A percentile compares a stretch with the other conserved stretches of the same genome.
Conservation (phyloP, 371 early-diverging fungal species). For the Circinella minor region DNA sequence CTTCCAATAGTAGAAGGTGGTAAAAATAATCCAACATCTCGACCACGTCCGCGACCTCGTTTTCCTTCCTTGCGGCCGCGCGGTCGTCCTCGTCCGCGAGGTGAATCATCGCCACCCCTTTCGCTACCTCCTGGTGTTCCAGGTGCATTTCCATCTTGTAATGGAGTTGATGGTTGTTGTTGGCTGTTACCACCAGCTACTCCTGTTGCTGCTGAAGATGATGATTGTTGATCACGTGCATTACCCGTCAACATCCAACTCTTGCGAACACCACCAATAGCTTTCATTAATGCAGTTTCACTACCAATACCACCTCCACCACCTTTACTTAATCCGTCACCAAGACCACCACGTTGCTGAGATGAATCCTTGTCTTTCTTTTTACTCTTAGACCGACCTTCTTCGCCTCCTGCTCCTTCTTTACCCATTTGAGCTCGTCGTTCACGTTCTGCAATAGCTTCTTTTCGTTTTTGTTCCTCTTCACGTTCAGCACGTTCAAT, state of each 20-base stretch:
- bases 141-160: slow-evolving; percentile 9
- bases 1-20: slow-evolving; percentile 46
- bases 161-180: neutral
- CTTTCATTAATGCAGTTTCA: slow-evolving; percentile 75
- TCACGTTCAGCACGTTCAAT: slow-evolving; percentile 77
- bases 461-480: slow-evolving; percentile 66
- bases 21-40: slow-evolving; percentile 32
- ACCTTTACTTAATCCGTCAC: slow-evolving; percentile 72
- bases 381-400: slow-evolving; percentile 51
- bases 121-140: slow-evolving; percentile 3
- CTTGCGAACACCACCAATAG: slow-evolving; percentile 69
- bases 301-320: slow-evolving; percentile 66
- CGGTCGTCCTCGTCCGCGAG: slow-evolving; percentile 50
- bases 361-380: slow-evolving; percentile 61
- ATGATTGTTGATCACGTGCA: slow-evolving; percentile 28
- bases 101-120: slow-evolving; percentile 26
- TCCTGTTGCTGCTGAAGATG: slow-evolving; percentile 6
- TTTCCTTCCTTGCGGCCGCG: slow-evolving; percentile 23
- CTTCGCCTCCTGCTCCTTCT: slow-evolving; percentile 46
- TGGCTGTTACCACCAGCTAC: neutral
- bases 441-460: slow-evolving; percentile 51
- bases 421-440: slow-evolving; percentile 54
- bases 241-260: slow-evolving; percentile 77
- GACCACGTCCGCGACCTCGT: slow-evolving; percentile 19
- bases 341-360: slow-evolving; percentile 39